Evolutionary conservation across 1,284 basidiomycete species (phyloP).

Genomic region (Boletus smithii): DNA sequence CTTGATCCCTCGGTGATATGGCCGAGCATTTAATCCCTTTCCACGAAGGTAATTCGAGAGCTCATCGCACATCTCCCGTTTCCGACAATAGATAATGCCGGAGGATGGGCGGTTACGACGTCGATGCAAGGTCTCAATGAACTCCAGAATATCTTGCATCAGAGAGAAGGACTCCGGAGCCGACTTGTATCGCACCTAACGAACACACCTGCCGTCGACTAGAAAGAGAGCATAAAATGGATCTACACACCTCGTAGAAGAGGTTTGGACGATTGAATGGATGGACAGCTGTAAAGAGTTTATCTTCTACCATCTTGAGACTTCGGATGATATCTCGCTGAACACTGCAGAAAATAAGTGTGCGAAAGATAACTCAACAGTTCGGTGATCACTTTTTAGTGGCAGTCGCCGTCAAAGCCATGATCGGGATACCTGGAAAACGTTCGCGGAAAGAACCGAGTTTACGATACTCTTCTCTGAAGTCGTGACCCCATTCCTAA

Average conservation of each 20-base stretch:
- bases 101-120: slow-evolving; percentile 60
- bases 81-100: slow-evolving; percentile 81
- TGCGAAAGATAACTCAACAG: not conserved
- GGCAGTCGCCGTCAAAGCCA: slow-evolving; percentile 80
- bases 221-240: not conserved
- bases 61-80: slow-evolving; percentile 62
- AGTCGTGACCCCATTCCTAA: slow-evolving; percentile 84
- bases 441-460: slow-evolving; percentile 67
- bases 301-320: slow-evolving; percentile 55
- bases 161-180: slow-evolving; percentile 46
- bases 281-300: slow-evolving; percentile 63
- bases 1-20: slow-evolving; percentile 73
- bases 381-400: slow-evolving; percentile 48
- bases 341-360: slow-evolving; percentile 44
- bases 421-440: slow-evolving; percentile 75
- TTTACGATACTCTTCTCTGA: slow-evolving; percentile 69
- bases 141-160: slow-evolving; percentile 65
- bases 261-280: slow-evolving; percentile 81
- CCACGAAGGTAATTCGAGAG: slow-evolving; percentile 59
- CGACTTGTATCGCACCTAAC: slow-evolving; percentile 60
- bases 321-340: slow-evolving; percentile 67
- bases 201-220: not conserved
- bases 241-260: slow-evolving; percentile 64
- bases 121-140: slow-evolving; percentile 58
- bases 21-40: slow-evolving; percentile 63